Base-by-base conservation (phyloP, 257 asterid genomes). In the Fraxinus excelsior region DNA sequence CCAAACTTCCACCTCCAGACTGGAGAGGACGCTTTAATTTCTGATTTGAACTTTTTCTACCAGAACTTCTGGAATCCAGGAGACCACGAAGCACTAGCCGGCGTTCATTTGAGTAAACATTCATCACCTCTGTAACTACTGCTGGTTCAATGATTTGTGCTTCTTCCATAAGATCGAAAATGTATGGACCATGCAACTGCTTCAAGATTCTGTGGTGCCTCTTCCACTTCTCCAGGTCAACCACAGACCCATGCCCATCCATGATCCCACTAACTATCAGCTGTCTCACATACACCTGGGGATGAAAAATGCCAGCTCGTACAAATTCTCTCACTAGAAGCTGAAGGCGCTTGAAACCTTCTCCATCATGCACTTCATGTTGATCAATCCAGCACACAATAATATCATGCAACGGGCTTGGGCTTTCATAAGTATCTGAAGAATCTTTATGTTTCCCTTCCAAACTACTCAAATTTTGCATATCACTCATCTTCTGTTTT, bases 331-430 rank as follows among this genome's bases (percentile, higher is more conserved):
- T 79, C 26, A 93, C 81, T 71, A 93, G 85, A 84, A 96, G 91
- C 53, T 93, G 99, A 86, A 90, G 82, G 34, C 94, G 85, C 81
- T 85, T 92, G 80, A 88, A 85, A 68, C 98, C 99, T 85, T 91
- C 97, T 51, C 86, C 76, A 75, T 85, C 90, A 72, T 91, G 95
- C 78, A 93, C 95, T 77, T 93, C 97, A 84, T 96, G 99, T 72
- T 96, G 99, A 89, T 96, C 99, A 79, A 96, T 86, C 99, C 99
- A 96, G 71, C 98, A 91, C 23, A 96, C 97, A 84, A 96, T 81
- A 74, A 86, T 83, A 82, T 96, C 99, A 86, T 96, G 99, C 85
- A 93, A 85, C 49, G 93, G 95, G 84, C 97, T 71, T n/a, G 94
- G 96, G 87, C 98, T 89, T 81, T 91, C 97, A 77, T 88, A 89